Base-by-base conservation (phyloP, 164 flowering plant genomes). In the Stephania japonica region DNA sequence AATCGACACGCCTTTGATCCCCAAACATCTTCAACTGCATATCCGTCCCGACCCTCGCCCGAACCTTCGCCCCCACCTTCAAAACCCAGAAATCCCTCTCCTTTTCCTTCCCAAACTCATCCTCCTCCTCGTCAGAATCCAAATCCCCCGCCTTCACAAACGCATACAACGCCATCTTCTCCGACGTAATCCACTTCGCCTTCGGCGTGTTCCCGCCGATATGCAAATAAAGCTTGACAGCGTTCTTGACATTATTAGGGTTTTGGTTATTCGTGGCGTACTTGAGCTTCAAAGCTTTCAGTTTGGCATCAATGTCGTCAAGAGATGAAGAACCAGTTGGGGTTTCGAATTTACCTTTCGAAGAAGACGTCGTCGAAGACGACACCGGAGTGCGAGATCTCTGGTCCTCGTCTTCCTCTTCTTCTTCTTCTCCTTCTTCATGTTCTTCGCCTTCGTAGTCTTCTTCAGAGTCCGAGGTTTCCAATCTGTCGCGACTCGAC, bases 151-250 rank as follows among this genome's bases (percentile, higher is more conserved):
- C 75, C 71, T 83, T 85, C 64, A 82, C 26, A 75, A 91, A 91
- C 21, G 75, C 69, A 73, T 86, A 91, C 24, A 86, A 76, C n/a
- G 94, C 78, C 59, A 87, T 80, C 73, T 87, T 91, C 32, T 91
- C 97, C 5, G 91, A 81, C 42, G 75, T 77, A 44, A 91, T 79
- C 97, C 97, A 91, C 71, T 91, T 91, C 63, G 94, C 91, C 18
- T 75, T 86, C 13, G 93, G 92, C 14, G 92, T 84, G 77, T 79
- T 85, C 23, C 91, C 90, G 5, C 89, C 89, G 61, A 89, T 73
- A 75, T 86, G 85, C 47, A 84, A 85, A 74, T 87, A 91, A 68
- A 96, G 91, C 80, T 89, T 93, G 43, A 89, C 89, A 7, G 87
- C 79, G 70, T 91, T 93, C 42, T 80, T 83, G 59, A 78, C n/a